Conservation (phyloP, 2,329 filamentous ascomycete genomes). For the Neopestalotiopsis sp. region DNA sequence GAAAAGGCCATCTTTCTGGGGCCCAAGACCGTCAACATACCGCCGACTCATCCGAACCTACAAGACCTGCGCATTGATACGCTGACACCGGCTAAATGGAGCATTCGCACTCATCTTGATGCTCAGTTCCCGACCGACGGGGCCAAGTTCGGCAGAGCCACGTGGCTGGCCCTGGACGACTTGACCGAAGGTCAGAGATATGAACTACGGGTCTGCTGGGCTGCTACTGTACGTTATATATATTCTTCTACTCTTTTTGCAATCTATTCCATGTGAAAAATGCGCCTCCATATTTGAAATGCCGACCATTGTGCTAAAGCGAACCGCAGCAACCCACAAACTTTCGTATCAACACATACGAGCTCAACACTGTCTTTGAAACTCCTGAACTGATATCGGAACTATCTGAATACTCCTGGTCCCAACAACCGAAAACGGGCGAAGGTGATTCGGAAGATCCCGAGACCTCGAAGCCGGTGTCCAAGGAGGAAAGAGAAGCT, state of each 20-base stretch:
- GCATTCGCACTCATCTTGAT: conserved; percentile 67
- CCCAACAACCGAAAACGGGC: conserved; percentile 44
- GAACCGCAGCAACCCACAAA: conserved; percentile 78
- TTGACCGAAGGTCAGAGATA: conserved; percentile 79
- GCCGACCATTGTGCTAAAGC: background rate
- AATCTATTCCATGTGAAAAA: conserved; percentile 12
- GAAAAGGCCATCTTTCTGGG: conserved; percentile 91
- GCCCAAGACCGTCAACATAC: conserved; percentile 63
- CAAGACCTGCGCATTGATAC: conserved; percentile 66
- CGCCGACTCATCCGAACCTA: conserved; percentile 60
- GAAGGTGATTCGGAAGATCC: conserved; percentile 22
- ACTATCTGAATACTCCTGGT: conserved; percentile 65
- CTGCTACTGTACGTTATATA: conserved; percentile 75
- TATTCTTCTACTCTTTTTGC: background rate
- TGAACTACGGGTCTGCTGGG: conserved; percentile 92
- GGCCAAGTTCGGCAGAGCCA: conserved; percentile 62
- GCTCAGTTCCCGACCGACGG: conserved; percentile 69
- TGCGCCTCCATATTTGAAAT: background rate
- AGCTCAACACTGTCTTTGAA: conserved; percentile 65
- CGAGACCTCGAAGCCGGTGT: background rate
- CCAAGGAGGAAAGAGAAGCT: conserved; percentile 29
- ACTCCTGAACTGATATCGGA: conserved; percentile 69
- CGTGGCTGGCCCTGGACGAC: conserved; percentile 80
- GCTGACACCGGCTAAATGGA: conserved; percentile 63
- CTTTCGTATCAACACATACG: conserved; percentile 73